These are phyloP conservation scores for Calophaca sinica DNA, from an alignment of 306 rosid species.

Conservation along the genomic window DNA sequence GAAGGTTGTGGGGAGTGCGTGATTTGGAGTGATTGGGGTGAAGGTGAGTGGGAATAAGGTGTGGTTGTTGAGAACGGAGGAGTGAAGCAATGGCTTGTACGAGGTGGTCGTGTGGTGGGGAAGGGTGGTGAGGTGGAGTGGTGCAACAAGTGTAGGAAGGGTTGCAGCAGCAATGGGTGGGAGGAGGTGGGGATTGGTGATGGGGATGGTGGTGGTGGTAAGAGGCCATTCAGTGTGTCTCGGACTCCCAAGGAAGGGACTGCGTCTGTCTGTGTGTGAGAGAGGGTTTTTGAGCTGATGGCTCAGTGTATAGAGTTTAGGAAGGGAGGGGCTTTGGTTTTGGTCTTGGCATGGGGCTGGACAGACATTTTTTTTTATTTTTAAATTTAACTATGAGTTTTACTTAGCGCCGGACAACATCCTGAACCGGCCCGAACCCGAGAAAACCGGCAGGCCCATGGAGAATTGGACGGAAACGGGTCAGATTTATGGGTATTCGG, in stretches of 20 bases:
- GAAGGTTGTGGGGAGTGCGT: constrained; percentile 37
- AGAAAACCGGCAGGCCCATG: too few species aligned
- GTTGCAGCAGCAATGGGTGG: constrained; percentile 52
- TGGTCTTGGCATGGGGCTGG: background rate
- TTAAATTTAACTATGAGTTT: too few species aligned
- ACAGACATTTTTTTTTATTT: background rate
- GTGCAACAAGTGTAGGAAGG: constrained; percentile 43
- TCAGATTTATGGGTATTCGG: too few species aligned
- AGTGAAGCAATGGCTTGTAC: constrained; percentile 62
- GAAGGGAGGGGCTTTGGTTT: background rate
- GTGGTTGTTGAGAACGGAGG: constrained; percentile 40
- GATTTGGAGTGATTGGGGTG: constrained; percentile 41
- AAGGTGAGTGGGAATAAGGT: constrained; percentile 33
- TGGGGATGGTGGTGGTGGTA: constrained; percentile 46
- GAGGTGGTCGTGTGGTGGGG: constrained; percentile 56
- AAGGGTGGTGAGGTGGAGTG: constrained; percentile 41
- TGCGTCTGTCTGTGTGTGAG: background rate
- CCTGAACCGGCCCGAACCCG: too few species aligned
- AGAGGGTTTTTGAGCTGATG: background rate
- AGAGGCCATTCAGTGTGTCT: constrained; percentile 64
- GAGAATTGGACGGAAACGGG: too few species aligned
- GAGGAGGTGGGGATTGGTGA: constrained; percentile 41
- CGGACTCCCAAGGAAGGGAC: background rate
- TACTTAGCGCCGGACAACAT: too few species aligned
- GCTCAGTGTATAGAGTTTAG: background rate